A percentile compares a stretch with the other conserved stretches of the same genome.
Conservation (phyloP, 2,329 filamentous ascomycete genomes). For the Orbilia blumenaviensis region DNA sequence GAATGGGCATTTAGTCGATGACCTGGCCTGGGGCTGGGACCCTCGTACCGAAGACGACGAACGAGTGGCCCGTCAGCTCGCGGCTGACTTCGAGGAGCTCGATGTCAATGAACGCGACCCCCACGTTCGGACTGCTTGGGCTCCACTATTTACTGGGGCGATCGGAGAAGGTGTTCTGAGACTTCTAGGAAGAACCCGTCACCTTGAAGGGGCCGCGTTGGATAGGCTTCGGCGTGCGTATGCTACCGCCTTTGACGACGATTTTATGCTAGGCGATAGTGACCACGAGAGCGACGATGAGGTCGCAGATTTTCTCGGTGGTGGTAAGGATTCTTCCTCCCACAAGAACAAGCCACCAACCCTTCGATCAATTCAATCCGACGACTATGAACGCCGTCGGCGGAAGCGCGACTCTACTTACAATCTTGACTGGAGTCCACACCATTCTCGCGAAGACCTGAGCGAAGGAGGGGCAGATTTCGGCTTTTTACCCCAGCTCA, state of each 20-base stretch:
- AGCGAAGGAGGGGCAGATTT: conserved; percentile 36
- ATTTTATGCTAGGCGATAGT: conserved; percentile 35
- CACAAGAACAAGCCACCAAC: conserved; percentile 19
- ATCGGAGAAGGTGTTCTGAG: conserved; percentile 46
- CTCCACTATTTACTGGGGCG: conserved; percentile 40
- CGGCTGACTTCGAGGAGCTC: conserved; percentile 46
- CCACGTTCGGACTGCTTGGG: conserved; percentile 28
- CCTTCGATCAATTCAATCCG: conserved; percentile 26
- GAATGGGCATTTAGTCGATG: conserved; percentile 30
- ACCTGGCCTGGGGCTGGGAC: conserved; percentile 48
- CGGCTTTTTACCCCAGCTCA: conserved; percentile 35
- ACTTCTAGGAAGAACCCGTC: conserved; percentile 37
- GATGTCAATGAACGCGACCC: conserved; percentile 36
- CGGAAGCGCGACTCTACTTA: conserved; percentile 41
- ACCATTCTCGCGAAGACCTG: conserved; percentile 28
- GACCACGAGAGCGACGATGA: conserved; percentile 38
- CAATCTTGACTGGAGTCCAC: conserved; percentile 49
- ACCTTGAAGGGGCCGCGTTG: conserved; percentile 37
- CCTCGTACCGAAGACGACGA: conserved; percentile 34
- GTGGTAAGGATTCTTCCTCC: neutral
- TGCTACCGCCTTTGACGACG: conserved; percentile 42
- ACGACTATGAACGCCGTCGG: conserved; percentile 26
- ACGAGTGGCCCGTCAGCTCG: conserved; percentile 41
- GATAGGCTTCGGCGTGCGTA: conserved; percentile 47
- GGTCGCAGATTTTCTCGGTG: conserved; percentile 35